Evolutionary conservation across 768 basidiomycete genomes (phyloP), one percentile per base, ranked within the genome.

Genomic region (Nevesoporus exiguus): DNA sequence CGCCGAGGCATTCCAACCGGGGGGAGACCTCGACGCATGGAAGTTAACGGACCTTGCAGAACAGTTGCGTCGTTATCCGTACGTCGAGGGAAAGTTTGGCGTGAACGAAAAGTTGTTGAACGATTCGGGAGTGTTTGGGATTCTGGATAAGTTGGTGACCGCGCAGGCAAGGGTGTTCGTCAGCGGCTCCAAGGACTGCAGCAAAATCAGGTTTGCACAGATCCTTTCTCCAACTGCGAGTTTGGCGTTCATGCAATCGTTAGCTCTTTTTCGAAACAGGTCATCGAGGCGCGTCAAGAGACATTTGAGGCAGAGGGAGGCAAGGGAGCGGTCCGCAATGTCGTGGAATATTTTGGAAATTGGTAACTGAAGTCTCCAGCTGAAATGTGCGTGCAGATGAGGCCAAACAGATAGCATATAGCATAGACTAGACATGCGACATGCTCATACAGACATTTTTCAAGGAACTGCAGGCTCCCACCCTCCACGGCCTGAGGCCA

Each of bases 91-190:
- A 31, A 55, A 25, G 51, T 30, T 69, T 17, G 43, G 52, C 4
- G 36, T 69, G 13, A 52, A 66, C 19, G 64, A 60, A 14, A 69
- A 71, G 22, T 50, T 77, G 21, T 57, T 80, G 39, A 59, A 73
- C 9, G 84, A 86, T 56, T 52, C 74, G 0, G 84, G 84, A 0
- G 68, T 80, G 22, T 57, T 74, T 45, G 81, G 77, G 1, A 85
- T 85, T 45, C 58, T 86, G 53, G 80, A 85, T 54, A 84, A 83
- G 65, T 65, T 79, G 54, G 75, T 83, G 37, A 73, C 76, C n/a
- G 74, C 74, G 53, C 66, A 74, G 25, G 77, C 82, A 21, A 65
- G 71, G 36, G 47, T 79, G 34, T 85, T 85, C 52, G 66, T 85
- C 19, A 78, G 76, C 33, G 82, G 80, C 3, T 74, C 72, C 31